A percentile compares a stretch with the other conserved stretches of the same genome.
These are phyloP conservation scores for Allantophomopsis lycopodina DNA, from an alignment of 2,329 filamentous ascomycete genomes.

Conservation along the genomic window DNA sequence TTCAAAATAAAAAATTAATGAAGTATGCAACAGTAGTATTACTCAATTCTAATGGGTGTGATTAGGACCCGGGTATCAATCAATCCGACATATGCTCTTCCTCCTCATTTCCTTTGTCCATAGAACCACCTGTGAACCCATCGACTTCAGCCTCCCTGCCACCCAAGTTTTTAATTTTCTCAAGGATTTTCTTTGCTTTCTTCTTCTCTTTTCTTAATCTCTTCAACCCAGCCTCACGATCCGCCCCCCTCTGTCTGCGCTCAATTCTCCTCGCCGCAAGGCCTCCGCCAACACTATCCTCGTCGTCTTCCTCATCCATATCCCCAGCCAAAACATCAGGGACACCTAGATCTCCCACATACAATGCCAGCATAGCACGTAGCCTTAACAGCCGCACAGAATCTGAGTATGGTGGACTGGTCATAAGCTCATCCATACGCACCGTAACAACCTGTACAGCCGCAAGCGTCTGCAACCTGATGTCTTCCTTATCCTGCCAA, in stretches of 20 bases:
- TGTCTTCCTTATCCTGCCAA: constrained; percentile 14
- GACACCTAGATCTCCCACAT: constrained; percentile 55
- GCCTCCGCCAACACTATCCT: constrained; percentile 4
- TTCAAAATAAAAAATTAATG: too few species aligned
- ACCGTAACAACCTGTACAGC: constrained; percentile 48
- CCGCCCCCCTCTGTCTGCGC: constrained; percentile 8
- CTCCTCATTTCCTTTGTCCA: too few species aligned
- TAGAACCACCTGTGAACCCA: background rate
- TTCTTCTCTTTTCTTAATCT: constrained; percentile 17
- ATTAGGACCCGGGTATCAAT: too few species aligned
- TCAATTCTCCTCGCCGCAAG: constrained; percentile 9
- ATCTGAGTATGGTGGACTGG: constrained; percentile 55
- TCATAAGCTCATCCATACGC: constrained; percentile 59
- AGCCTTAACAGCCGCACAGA: constrained; percentile 54
- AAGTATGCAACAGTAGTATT: too few species aligned
- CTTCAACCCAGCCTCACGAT: constrained; percentile 9
- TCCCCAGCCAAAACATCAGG: constrained; percentile 7
- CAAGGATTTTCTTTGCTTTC: constrained; percentile 23
- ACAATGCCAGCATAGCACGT: constrained; percentile 61
- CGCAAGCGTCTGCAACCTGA: constrained; percentile 10
- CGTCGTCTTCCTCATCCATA: constrained; percentile 12
- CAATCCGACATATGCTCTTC: too few species aligned
- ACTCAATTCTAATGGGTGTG: too few species aligned
- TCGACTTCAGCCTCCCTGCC: constrained; percentile 1
- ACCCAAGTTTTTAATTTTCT: constrained; percentile 16